Base-by-base conservation (phyloP, 108 stramenopile genomes). In the Epithemia pelagica region DNA sequence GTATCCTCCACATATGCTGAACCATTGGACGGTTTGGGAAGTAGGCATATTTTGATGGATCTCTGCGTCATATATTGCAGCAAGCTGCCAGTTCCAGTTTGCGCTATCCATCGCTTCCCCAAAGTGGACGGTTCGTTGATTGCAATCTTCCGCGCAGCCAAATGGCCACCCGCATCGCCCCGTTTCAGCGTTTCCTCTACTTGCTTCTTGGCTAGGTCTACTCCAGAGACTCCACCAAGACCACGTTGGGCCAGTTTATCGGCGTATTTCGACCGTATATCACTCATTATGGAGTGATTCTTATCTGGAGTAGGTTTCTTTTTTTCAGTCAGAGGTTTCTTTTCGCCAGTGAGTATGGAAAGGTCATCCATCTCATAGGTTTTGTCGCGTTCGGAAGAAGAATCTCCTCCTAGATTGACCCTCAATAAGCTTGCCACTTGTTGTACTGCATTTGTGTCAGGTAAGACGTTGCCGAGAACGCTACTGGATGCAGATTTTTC, bases 241-340 rank as follows among this genome's bases (percentile, higher is more conserved):
- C 67, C 72, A 65, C 77, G 81, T 30, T 77, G 66, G 25, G 72
- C 72, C 66, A 87, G 56, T 60, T 86, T 87, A 28, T 71, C 23
- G 56, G 89, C 85, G 65, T 93, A 93, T 65, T 93, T 93, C 46
- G 83, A 78, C 63, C 92, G 80, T 30, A 90, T 73, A 57, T 94
- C 92, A 30, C 58, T 20, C n/a, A 60, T 27, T 53, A 37, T 23
- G 51, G 74, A 59, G 54, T 65, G 21, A 1, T 37, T 20, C 0
- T 54, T 57, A 10, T 10, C 5, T 46, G 37, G 37, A 15, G 5
- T 15, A 15, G 10, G 37, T 56, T 56, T 37, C 56, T 52, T 23
- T 52, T 65, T 57, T 24, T 23, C 25, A 58, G 5, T 7, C 7
- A 19, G 5, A 5, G 7, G 56, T 52, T 56, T 37, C 56, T 52